Base-by-base conservation (phyloP, 2,329 filamentous ascomycete genomes). In the Corniculantispora saksenae region DNA sequence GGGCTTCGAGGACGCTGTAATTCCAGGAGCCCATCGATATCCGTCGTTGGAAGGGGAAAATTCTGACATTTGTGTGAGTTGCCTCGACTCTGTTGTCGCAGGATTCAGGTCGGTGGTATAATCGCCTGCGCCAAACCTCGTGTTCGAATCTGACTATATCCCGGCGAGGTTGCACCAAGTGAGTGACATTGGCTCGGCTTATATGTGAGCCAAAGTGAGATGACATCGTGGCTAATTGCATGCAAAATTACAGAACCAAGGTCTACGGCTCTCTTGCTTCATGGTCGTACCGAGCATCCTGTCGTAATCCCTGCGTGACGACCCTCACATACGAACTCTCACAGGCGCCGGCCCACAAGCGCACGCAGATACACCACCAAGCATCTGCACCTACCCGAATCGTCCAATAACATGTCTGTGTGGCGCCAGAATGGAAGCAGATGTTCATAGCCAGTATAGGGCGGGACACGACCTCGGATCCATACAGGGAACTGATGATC, bases 141-240 rank as follows among this genome's bases (percentile, higher is more conserved):
- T 32, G 23, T 64, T 58, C 54, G 29, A 43, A 48, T 43, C 40
- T n/a, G 32, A 58, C 47, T 45, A 58, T 53, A 64, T 57, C 25
- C 43, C 32, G 43, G 32, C 61, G 25, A 29, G 35, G 54, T 58
- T 47, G 61, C n/a, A 64, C 61, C 54, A 38, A 58, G 61, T 64
- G 61, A 64, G 61, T 64, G 61, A 64, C 61, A 53, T 58, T 58
- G 29, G n/a, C 32, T 32, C 35, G 61, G 54, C 61, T 51, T 64
- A 53, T 58, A 53, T 59, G 47, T 63, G 47, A 64, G 61, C 54
- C 54, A 53, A 25, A 58, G 29, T 64, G 45, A 64, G 54, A 64
- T 21, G 50, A 23, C 27, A 53, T n/a, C 17, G 32, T 57, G 45
- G 45, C 61, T 64, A 53, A 64, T 35, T 47, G 27, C 17, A 38